phyloP scores from a whole-genome alignment of 495 filamentous ascomycete species.

The Letharia columbiana region DNA sequence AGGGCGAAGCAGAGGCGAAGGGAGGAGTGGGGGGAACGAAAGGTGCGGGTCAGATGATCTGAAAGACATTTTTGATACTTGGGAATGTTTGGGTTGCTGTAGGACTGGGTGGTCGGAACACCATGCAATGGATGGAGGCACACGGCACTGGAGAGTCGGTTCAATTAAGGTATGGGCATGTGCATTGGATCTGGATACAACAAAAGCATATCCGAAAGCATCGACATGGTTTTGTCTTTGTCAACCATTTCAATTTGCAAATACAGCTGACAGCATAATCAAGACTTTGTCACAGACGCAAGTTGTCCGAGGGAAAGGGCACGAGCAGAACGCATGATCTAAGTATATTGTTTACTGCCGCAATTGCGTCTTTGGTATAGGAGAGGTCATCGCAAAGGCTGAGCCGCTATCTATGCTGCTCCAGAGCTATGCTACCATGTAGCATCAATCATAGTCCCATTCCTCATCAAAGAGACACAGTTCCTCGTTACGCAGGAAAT shows the following conservation, averaged over 20 bases:
- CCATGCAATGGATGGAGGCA: background rate
- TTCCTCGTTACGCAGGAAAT: conserved; percentile 51
- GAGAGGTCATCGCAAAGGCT: background rate
- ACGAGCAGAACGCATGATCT: background rate
- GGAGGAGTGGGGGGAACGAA: conserved; percentile 17
- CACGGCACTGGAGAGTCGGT: background rate
- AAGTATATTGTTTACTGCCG: background rate
- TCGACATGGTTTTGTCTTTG: background rate
- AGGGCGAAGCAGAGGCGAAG: background rate
- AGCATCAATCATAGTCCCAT: background rate
- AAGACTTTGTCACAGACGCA: background rate
- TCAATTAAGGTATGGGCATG: background rate
- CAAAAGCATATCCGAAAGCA: background rate
- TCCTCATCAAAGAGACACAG: background rate
- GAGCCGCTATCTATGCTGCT: background rate
- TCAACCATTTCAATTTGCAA: background rate
- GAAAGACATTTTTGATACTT: background rate
- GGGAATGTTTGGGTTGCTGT: background rate
- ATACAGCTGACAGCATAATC: background rate
- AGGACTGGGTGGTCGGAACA: background rate
- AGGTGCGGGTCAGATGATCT: conserved; percentile 14
- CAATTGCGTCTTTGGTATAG: background rate
- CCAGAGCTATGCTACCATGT: background rate
- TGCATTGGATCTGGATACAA: background rate
- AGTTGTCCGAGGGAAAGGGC: background rate